Evolutionary conservation across 257 asterid species (phyloP).

Genomic region (Pogostemon cablin): DNA sequence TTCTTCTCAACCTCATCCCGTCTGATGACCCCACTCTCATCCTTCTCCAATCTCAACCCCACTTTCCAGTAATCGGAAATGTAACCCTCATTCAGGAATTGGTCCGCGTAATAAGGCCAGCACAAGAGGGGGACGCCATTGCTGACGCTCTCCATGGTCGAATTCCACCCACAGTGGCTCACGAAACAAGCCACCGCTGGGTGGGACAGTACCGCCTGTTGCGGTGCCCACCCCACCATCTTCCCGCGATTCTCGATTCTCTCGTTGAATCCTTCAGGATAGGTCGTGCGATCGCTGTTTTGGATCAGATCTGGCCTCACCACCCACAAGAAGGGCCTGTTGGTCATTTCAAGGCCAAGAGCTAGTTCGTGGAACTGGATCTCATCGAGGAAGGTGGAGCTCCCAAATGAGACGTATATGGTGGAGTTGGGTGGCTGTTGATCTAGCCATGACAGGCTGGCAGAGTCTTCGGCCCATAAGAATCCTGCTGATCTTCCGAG

Average conservation of each 20-base stretch:
- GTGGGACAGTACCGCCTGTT: conserved; percentile 48
- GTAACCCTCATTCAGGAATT: conserved; percentile 47
- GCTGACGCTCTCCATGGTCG: conserved; percentile 50
- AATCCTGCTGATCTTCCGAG: conserved; percentile 47
- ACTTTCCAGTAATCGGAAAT: conserved; percentile 53
- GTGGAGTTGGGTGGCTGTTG: conserved; percentile 49
- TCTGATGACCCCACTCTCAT: conserved; percentile 38
- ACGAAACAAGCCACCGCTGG: conserved; percentile 59
- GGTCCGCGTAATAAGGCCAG: conserved; percentile 71
- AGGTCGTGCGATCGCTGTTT: conserved; percentile 25
- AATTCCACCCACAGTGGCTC: conserved; percentile 73
- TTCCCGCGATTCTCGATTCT: conserved; percentile 38
- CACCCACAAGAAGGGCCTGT: conserved; percentile 50
- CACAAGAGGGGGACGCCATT: conserved; percentile 59
- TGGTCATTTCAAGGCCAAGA: conserved; percentile 43
- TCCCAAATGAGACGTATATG: conserved; percentile 63
- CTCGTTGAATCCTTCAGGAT: conserved; percentile 50
- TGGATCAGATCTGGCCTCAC: conserved; percentile 40
- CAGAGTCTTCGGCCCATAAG: conserved; percentile 57
- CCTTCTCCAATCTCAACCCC: conserved; percentile 41
- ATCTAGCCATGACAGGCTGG: conserved; percentile 57
- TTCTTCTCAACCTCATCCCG: conserved; percentile 40
- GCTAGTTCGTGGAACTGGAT: conserved; percentile 59
- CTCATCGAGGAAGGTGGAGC: conserved; percentile 50
- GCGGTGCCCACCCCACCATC: conserved; percentile 58